Base-by-base conservation (phyloP, 2,329 filamentous ascomycete genomes). In the Thielaviopsis musarum region DNA sequence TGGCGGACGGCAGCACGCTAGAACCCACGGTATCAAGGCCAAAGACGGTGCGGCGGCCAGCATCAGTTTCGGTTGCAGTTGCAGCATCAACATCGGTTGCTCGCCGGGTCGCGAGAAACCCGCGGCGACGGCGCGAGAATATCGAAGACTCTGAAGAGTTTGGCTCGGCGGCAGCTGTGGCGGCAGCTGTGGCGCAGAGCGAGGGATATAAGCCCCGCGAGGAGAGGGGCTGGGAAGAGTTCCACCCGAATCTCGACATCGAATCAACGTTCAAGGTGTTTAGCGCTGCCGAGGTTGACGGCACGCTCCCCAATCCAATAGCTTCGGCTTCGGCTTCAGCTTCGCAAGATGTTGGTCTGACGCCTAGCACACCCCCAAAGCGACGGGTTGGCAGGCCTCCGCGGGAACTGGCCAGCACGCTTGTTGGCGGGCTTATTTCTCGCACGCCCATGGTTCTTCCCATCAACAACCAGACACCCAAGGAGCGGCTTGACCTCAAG, bases 121-220 rank as follows among this genome's bases (percentile, higher is more conserved):
- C 78, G 56, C 73, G 80, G 57, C 78, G 76, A 26, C 74, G 81
- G 62, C 66, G 69, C 6, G 75, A 74, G 64, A 76, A 75, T 59
- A 75, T 75, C 60, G 73, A 74, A 62, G 79, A 80, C 64, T 78
- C 75, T 65, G 87, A 87, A 69, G 81, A 87, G 64, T 94, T 87
- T 71, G 89, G 85, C 66, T 91, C 88, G 53, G 89, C 85, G n/a
- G 89, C 91, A 13, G 90, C 90, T 28, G 88, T 91, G 24, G 88
- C 91, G 56, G 90, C 89, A 5, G 86, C 87, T 3, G 86, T 93
- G 61, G 88, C 89, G 65, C 90, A 95, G 68, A 91, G 84, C 66
- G 93, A 97, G 74, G 91, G 91, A 56, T 97, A 97, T 73, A 98
- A 98, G 70, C 93, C 93, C 34, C 81, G 93, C 67, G 93, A 98